A percentile compares a stretch with the other conserved stretches of the same genome.
Conservation (phyloP, 2,329 filamentous ascomycete genomes). For the Teratosphaeriaceae sp. region DNA sequence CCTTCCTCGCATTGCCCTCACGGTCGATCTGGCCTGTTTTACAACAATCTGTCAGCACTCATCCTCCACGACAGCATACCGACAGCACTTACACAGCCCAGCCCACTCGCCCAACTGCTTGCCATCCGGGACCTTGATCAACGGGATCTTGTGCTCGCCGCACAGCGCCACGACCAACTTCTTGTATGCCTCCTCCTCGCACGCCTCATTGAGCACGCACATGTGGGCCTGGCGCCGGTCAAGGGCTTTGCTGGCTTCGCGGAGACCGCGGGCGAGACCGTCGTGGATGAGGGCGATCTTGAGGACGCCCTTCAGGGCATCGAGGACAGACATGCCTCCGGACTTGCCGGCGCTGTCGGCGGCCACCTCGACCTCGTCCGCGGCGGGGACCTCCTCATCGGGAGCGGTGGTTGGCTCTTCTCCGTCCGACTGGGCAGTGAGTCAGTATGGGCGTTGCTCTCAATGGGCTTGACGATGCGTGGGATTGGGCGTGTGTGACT, state of each 20-base stretch:
- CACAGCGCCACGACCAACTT: slow-evolving; percentile 98
- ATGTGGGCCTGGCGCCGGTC: slow-evolving; percentile 99
- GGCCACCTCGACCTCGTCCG: slow-evolving; percentile 89
- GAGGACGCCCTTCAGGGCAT: slow-evolving; percentile 97
- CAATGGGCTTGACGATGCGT: background rate
- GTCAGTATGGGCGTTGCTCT: slow-evolving; percentile 11
- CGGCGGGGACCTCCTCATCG: slow-evolving; percentile 57
- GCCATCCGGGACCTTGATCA: slow-evolving; percentile 99
- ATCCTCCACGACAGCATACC: background rate
- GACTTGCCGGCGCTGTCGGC: slow-evolving; percentile 74
- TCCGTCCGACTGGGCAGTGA: slow-evolving; percentile 82
- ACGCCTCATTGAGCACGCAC: slow-evolving; percentile 99
- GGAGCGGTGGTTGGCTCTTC: slow-evolving; percentile 85
- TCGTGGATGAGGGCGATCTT: slow-evolving; percentile 99
- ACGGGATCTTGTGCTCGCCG: slow-evolving; percentile 98
- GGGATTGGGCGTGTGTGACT: background rate
- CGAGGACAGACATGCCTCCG: slow-evolving; percentile 88
- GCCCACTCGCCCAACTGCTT: slow-evolving; percentile 99
- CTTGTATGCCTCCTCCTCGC: slow-evolving; percentile 99
- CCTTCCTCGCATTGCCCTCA: slow-evolving; percentile 99
- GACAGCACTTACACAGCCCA: slow-evolving; percentile 76
- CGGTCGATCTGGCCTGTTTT: slow-evolving; percentile 86
- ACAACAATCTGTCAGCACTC: slow-evolving; percentile 2
- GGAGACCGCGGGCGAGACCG: slow-evolving; percentile 95
- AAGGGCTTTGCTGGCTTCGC: slow-evolving; percentile 97